Base-by-base conservation (phyloP, 805 yeast species). In the Sporopachydermia lactativora region DNA sequence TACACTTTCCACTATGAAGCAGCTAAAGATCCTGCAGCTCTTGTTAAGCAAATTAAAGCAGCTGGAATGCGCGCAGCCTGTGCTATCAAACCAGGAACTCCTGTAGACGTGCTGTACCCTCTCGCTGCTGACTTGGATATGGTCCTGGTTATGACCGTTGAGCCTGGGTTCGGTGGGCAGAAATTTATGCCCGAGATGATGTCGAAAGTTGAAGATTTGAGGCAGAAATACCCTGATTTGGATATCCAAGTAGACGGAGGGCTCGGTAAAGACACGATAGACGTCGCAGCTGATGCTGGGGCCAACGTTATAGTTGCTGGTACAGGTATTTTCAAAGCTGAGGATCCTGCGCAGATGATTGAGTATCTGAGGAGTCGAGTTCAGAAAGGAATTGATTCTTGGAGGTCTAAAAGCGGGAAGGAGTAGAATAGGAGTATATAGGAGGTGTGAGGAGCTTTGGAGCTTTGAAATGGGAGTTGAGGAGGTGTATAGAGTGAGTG, bases 111-210 rank as follows among this genome's bases (percentile, higher is more conserved):
- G 2, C 69, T 88, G 36, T 77, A 67, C 52, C 88, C 83, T 18
- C 62, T 83, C 45, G 89, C 79, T 17, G 79, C 78, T 38, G 65
- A 73, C 42, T 67, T 89, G 49, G 97, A 92, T 59, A 84, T 89
- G 96, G 88, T 84, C n/a, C 68, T 92, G 43, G 80, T 92, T 36
- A 92, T 89, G 97, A 92, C 98, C 2, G 97, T 92, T 28, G 98
- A 92, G 64, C 98, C 98, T 11, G 98, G 98, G 1, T 89, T 92
- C 58, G 98, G 98, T 16, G 98, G 98, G 37, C 98, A 92, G 64
- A 81, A 81, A 59, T 92, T 92, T 67, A 86, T 84, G 96, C 65
- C 75, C 15, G 83, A 76, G 44, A 88, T 89, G 96, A 88, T 92
- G 97, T 85, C 94, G 46, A 89, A 89, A 62, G 97, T 89, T 39